Evolutionary conservation across 495 filamentous ascomycete species (phyloP).

Genomic region (Clavariopsis aquatica): DNA sequence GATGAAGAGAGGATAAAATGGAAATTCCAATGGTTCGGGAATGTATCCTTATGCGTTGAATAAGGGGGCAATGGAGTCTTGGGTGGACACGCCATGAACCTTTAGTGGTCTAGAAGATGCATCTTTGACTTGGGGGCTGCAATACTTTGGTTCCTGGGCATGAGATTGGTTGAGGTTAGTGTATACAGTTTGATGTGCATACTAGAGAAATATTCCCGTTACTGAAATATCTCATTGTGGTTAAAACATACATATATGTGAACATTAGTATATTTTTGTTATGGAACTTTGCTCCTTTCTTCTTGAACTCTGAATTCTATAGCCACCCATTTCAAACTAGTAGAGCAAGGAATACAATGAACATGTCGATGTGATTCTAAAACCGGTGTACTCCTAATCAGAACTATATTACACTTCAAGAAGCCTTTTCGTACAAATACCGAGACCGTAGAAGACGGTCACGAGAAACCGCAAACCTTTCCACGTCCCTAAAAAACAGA

Average conservation of each 20-base stretch:
- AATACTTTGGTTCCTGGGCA: neutral
- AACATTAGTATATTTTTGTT: no score
- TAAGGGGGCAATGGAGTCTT: neutral
- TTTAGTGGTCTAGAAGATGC: neutral
- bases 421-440: neutral
- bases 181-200: neutral
- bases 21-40: neutral
- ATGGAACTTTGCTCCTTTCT: no score
- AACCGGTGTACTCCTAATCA: neutral
- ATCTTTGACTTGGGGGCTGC: neutral
- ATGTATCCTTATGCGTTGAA: neutral
- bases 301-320: no score
- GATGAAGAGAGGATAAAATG: neutral
- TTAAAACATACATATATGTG: no score
- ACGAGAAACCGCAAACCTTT: neutral
- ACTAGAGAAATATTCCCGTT: no score
- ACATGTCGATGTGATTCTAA: neutral
- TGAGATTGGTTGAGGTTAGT: neutral
- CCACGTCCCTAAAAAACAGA: neutral
- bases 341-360: neutral
- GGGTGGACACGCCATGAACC: no score
- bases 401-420: slow-evolving; percentile 5
- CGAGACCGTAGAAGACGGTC: neutral
- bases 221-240: no score
- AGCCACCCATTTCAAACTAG: neutral